phyloP scores from a whole-genome alignment of 1,139 yeast genomes.

The Maudiozyma humilis region DNA sequence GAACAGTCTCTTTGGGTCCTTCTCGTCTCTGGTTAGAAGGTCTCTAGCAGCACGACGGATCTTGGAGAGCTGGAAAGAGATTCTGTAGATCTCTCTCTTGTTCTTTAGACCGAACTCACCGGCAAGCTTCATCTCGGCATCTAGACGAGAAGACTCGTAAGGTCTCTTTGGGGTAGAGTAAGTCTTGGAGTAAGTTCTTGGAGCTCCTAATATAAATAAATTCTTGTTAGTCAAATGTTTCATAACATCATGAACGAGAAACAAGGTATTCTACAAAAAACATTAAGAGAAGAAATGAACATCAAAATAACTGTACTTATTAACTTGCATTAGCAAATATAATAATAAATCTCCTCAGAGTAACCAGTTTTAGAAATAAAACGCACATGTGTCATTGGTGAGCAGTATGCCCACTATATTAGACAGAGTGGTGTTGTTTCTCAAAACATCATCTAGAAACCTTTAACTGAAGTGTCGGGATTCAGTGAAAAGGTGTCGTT shows the following conservation, averaged over 20 bases:
- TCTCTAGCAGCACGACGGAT: slow-evolving; percentile 99
- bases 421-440: too few relatives aligned
- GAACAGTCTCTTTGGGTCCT: slow-evolving; percentile 99
- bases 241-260: slow-evolving; percentile 6
- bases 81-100: slow-evolving; percentile 81
- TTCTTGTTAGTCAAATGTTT: slow-evolving; percentile 8
- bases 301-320: background rate
- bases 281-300: slow-evolving; percentile 8
- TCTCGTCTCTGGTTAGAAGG: slow-evolving; percentile 98
- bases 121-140: slow-evolving; percentile 96
- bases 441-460: background rate
- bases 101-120: slow-evolving; percentile 99
- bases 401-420: too few relatives aligned
- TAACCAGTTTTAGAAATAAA: background rate
- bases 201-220: slow-evolving; percentile 54
- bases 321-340: too few relatives aligned
- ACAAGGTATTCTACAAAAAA: slow-evolving; percentile 8
- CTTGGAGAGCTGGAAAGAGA: slow-evolving; percentile 91
- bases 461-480: slow-evolving; percentile 76
- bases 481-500: slow-evolving; percentile 48
- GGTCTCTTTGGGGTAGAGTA: slow-evolving; percentile 98
- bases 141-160: slow-evolving; percentile 98
- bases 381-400: background rate
- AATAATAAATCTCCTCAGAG: background rate
- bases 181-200: slow-evolving; percentile 98